phyloP scores from a whole-genome alignment of 768 basidiomycete species.

The Multifurca ochricompacta region DNA sequence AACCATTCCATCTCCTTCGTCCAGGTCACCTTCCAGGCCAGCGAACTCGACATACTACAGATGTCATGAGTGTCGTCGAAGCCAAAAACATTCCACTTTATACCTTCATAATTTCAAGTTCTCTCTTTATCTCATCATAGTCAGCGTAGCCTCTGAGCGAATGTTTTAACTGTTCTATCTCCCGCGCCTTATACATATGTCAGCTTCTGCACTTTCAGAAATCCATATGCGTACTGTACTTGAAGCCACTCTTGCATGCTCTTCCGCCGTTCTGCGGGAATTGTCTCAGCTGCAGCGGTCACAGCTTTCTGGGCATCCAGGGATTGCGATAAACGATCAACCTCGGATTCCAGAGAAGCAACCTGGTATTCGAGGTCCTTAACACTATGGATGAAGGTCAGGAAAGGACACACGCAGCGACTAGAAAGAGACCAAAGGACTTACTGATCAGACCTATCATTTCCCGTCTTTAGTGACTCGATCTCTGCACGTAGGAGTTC shows the following conservation, averaged over 20 bases:
- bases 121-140: conserved; percentile 97
- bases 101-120: conserved; percentile 98
- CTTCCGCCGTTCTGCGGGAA: conserved; percentile 49
- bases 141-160: conserved; percentile 70
- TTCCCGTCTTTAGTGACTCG: conserved; percentile 78
- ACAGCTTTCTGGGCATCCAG: conserved; percentile 53
- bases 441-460: conserved; percentile 61
- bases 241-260: conserved; percentile 50
- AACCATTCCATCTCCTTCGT: conserved; percentile 39
- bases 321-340: conserved; percentile 56
- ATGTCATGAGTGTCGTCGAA: not conserved
- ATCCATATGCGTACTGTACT: conserved; percentile 36
- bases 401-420: not conserved
- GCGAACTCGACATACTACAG: conserved; percentile 91
- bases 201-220: not conserved
- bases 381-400: conserved; percentile 39
- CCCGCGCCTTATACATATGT: conserved; percentile 37
- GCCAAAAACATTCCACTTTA: conserved; percentile 7
- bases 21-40: conserved; percentile 71
- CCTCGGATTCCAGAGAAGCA: conserved; percentile 67
- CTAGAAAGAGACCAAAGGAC: conserved; percentile 24
- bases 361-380: conserved; percentile 67
- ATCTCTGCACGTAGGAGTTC: conserved; percentile 95
- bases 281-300: conserved; percentile 41
- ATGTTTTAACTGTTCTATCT: conserved; percentile 60